A percentile compares a stretch with the other conserved stretches of the same genome.
phyloP scores from a whole-genome alignment of 257 asterid species.

The Lycium barbarum region DNA sequence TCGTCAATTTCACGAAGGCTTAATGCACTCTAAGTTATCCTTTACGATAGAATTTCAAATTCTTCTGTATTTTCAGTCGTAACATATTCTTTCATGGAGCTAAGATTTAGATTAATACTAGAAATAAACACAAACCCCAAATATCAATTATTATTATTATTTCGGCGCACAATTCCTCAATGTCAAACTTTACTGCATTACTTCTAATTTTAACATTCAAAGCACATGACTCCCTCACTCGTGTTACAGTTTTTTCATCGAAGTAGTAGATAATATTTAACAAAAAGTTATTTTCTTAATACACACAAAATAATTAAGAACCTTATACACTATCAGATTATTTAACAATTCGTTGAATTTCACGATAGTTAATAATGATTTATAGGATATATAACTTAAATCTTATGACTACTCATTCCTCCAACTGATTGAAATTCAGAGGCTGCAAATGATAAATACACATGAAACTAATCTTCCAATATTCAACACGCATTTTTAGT shows the following conservation, averaged over 20 bases:
- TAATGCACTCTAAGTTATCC: no score
- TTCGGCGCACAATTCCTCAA: background rate
- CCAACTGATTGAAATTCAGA: no score
- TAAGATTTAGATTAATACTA: no score
- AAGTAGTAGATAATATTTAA: background rate
- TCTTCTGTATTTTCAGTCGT: no score
- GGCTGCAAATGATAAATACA: background rate
- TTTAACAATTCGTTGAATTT: background rate
- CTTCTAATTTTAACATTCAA: background rate
- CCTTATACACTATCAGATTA: no score
- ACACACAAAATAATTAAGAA: background rate
- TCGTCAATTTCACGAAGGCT: no score
- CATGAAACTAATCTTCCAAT: background rate
- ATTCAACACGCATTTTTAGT: background rate
- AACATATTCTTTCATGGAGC: no score
- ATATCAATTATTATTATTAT: background rate
- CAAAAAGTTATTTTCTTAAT: no score
- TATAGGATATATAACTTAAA: no score
- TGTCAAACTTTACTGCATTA: background rate
- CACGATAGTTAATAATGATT: background rate
- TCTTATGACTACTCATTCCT: no score
- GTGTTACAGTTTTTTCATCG: background rate
- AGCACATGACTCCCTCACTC: background rate
- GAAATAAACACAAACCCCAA: background rate
- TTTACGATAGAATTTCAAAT: no score